Conservation (phyloP, 169 alveolate species). For the Cryptosporidium ubiquitum region DNA sequence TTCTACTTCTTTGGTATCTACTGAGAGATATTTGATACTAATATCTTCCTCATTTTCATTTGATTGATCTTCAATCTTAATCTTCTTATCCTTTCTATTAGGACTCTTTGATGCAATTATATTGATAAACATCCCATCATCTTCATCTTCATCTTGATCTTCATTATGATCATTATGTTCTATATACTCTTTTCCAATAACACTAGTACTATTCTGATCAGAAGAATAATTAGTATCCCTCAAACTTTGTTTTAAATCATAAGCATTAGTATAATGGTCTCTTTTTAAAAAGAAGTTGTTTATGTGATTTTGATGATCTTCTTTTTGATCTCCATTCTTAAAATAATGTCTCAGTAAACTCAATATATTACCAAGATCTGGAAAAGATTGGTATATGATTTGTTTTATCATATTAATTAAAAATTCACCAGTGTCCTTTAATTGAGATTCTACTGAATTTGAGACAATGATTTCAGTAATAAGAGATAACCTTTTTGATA, state of each 20-base stretch:
- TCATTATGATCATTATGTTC: too few relatives aligned
- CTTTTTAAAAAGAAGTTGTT: neutral
- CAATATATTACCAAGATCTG: slow-evolving; percentile 25
- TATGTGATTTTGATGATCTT: neutral
- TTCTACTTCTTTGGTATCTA: neutral
- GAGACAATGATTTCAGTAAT: neutral
- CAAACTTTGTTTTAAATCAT: neutral
- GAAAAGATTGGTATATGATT: slow-evolving; percentile 10
- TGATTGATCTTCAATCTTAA: neutral
- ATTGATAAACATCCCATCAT: slow-evolving; percentile 11
- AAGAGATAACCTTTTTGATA: slow-evolving; percentile 2
- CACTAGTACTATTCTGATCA: too few relatives aligned
- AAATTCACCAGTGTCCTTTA: neutral
- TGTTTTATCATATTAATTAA: slow-evolving; percentile 6
- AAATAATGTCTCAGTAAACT: slow-evolving; percentile 11
- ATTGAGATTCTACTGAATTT: neutral
- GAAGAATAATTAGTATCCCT: neutral
- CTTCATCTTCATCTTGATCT: slow-evolving; percentile 23
- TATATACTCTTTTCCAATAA: too few relatives aligned
- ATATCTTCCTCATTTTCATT: neutral
- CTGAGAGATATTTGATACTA: too few relatives aligned
- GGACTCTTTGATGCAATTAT: neutral
- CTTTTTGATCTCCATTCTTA: neutral
- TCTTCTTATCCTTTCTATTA: neutral
- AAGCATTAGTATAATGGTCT: neutral